Evolutionary conservation across 164 flowering plant species (phyloP), one percentile per base, ranked within the genome.

Genomic region (Santalum album): DNA sequence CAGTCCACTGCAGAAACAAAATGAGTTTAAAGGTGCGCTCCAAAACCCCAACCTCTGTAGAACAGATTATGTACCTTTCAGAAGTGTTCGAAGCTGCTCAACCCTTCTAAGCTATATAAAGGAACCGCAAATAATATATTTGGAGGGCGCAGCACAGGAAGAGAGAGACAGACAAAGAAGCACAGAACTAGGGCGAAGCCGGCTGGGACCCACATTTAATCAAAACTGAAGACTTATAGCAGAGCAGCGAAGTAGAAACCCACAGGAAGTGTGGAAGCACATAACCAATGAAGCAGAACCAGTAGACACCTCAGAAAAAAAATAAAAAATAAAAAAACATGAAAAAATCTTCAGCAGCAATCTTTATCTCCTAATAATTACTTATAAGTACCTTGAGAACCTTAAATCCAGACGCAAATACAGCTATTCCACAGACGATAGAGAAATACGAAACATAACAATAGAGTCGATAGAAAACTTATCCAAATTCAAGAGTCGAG

Each of bases 281-380:
- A 77, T 75, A 81, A 81, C 70, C 86, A 80, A 69, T 59, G 83
- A 79, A 53, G 86, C 81, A 79, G 87, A 67, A 72, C 75, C 83
- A 72, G 56, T 72, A 63, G 79, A 75, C 65, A 79, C 88, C 84
- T 86, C 95, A 67, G 70, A 67, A 75, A 57, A 6, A 21, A 72
- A 49, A 79, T 63, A 61, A 60, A 68, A 21, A 18, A 15, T n/a
- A 43, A 43, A n/a, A n/a, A 55, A 53, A 67, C 70, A 75, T 61
- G 69, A 67, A 74, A 49, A 69, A 19, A 55, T 50, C 50, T 67
- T 40, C 36, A 52, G 55, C 49, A 40, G 44, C 15, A 36, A 11
- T 56, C 53, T 47, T 27, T 36, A 26, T 26, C 51, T 48, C 43
- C 25, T 38, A 52, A 51, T 25, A 65, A 63, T 35, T 22, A 29